These are phyloP conservation scores for Globisporangium middletonii DNA, from an alignment of 352 stramenopile species.

Conservation along the genomic window DNA sequence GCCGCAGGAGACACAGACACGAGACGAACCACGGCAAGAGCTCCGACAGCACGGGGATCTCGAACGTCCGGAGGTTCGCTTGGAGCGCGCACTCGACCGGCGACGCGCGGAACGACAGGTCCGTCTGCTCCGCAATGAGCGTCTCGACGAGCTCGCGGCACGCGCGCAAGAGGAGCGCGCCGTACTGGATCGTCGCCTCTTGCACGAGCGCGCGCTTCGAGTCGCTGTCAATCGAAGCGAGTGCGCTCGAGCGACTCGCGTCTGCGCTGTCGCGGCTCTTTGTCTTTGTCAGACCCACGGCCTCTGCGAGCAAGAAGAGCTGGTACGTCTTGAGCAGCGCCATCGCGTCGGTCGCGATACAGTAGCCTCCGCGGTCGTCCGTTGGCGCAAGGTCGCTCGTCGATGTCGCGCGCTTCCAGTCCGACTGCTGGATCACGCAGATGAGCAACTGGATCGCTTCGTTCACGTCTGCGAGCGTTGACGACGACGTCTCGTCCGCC, in stretches of 20 bases:
- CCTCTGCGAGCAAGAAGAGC: conserved; percentile 68
- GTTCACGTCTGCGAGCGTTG: conserved; percentile 17
- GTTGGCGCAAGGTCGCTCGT: not conserved
- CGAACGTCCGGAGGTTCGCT: conserved; percentile 30
- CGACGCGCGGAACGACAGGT: conserved; percentile 37
- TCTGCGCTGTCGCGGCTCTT: conserved; percentile 12
- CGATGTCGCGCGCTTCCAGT: not conserved
- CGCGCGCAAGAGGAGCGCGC: conserved; percentile 52
- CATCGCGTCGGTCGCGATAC: conserved; percentile 35
- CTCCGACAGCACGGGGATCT: conserved; percentile 51
- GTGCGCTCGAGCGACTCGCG: not conserved
- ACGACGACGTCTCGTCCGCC: not conserved
- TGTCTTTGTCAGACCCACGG: conserved; percentile 55
- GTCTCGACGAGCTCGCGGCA: conserved; percentile 46
- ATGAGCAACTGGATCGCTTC: conserved; percentile 39
- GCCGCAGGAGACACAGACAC: conserved; percentile 71
- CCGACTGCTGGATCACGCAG: conserved; percentile 18
- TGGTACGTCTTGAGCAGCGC: conserved; percentile 70
- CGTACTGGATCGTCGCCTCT: conserved; percentile 61
- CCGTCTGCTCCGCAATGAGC: conserved; percentile 40
- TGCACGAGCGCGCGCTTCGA: conserved; percentile 49
- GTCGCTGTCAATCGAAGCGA: conserved; percentile 2
- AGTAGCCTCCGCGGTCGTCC: not conserved
- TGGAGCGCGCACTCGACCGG: conserved; percentile 18
- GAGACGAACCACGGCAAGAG: conserved; percentile 76